phyloP scores from a whole-genome alignment of 140 eudicot species.

The Oenanthe javanica region DNA sequence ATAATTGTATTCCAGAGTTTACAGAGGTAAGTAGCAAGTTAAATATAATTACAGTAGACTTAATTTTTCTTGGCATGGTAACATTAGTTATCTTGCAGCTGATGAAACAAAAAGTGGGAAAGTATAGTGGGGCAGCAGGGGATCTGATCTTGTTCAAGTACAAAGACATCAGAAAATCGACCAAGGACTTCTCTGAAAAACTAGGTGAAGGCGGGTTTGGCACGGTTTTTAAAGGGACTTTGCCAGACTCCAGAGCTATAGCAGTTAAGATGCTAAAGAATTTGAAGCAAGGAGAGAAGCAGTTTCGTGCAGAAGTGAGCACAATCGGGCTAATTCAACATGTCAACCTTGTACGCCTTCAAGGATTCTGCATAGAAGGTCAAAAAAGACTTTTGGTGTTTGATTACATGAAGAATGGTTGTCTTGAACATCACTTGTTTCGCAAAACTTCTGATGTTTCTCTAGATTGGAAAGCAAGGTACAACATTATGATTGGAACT shows the following conservation, averaged over 20 bases:
- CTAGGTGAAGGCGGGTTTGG: constrained; percentile 29
- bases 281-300: constrained; percentile 13
- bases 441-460: neutral
- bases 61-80: too few relatives aligned
- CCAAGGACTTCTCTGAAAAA: constrained; percentile 12
- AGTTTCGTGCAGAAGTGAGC: neutral
- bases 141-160: neutral
- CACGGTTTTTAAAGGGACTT: constrained; percentile 23
- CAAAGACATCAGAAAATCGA: constrained; percentile 6
- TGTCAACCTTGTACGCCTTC: constrained; percentile 18
- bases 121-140: neutral
- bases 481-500: constrained; percentile 19
- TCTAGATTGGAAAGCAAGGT: constrained; percentile 12
- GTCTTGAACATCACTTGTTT: constrained; percentile 18
- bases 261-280: constrained; percentile 21
- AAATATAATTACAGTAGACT: too few relatives aligned
- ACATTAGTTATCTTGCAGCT: neutral
- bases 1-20: too few relatives aligned
- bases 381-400: constrained; percentile 18
- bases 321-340: constrained; percentile 26
- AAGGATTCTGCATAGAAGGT: constrained; percentile 19
- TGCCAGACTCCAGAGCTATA: constrained; percentile 6
- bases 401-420: constrained; percentile 18
- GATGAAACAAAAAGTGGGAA: neutral
- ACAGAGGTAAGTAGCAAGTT: too few relatives aligned